These are phyloP conservation scores for Kwoniella sp. DNA, from an alignment of 768 basidiomycete species.

Conservation along the genomic window DNA sequence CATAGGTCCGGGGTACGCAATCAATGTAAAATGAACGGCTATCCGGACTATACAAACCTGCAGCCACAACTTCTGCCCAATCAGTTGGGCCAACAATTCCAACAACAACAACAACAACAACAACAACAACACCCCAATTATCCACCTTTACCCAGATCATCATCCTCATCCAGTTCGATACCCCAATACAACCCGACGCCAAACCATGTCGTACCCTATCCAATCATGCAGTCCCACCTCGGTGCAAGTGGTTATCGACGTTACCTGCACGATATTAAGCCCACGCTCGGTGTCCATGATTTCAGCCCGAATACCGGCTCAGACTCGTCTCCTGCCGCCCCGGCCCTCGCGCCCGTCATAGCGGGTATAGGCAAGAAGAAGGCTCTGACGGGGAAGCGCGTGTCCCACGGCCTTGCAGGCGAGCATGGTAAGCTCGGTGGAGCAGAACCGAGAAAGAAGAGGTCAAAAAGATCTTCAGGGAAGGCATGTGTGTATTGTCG, in stretches of 20 bases:
- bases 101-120: slow-evolving; percentile 6
- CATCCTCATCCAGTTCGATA: slow-evolving; percentile 15
- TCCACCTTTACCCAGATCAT: slow-evolving; percentile 9
- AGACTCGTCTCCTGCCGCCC: too few species aligned
- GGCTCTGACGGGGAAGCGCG: slow-evolving; percentile 6
- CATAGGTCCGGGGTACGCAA: background rate
- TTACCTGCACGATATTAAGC: slow-evolving; percentile 3
- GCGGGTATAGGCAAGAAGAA: slow-evolving; percentile 22
- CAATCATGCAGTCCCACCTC: slow-evolving; percentile 10
- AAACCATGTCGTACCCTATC: background rate
- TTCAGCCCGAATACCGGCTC: background rate
- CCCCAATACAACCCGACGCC: slow-evolving; percentile 11
- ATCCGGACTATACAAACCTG: slow-evolving; percentile 7
- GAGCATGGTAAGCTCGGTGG: slow-evolving; percentile 5
- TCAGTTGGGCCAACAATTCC: background rate
- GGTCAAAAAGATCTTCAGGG: slow-evolving; percentile 32
- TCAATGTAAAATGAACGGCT: slow-evolving; percentile 9
- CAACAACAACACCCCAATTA: background rate
- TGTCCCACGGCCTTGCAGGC: background rate
- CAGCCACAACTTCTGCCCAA: background rate
- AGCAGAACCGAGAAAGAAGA: slow-evolving; percentile 37
- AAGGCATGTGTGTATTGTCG: slow-evolving; percentile 93
- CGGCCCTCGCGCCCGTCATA: background rate
- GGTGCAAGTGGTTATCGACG: slow-evolving; percentile 8
- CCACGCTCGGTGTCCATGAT: slow-evolving; percentile 1